Conservation (phyloP, 345 rosid species). For the Aquilaria sinensis region DNA sequence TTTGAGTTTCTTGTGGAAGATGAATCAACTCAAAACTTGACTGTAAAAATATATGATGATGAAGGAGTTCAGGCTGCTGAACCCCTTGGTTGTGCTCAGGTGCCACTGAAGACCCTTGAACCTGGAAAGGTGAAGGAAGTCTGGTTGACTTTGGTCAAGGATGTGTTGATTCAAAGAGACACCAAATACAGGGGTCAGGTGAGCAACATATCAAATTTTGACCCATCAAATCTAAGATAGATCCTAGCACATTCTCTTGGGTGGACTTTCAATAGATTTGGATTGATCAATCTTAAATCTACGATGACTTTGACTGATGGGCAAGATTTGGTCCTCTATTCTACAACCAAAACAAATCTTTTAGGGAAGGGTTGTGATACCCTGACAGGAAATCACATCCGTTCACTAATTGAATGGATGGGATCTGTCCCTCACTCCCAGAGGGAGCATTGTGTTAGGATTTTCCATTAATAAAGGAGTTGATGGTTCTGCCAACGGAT, state of each 20-base stretch:
- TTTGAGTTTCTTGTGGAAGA: slow-evolving; percentile 82
- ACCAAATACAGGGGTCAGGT: slow-evolving; percentile 83
- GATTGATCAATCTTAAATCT: too few species aligned
- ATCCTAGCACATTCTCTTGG: background rate
- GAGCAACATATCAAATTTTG: slow-evolving; percentile 9
- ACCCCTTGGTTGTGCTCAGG: slow-evolving; percentile 66
- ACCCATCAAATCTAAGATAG: background rate
- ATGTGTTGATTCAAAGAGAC: slow-evolving; percentile 79
- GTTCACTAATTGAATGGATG: too few species aligned
- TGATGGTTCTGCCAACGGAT: too few species aligned
- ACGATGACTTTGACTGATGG: too few species aligned
- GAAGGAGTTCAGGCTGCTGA: slow-evolving; percentile 89
- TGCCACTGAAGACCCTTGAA: slow-evolving; percentile 45
- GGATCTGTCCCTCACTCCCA: too few species aligned
- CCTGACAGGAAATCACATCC: too few species aligned
- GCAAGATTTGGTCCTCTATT: too few species aligned
- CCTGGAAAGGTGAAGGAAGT: slow-evolving; percentile 84
- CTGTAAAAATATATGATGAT: slow-evolving; percentile 72
- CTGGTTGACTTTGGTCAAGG: slow-evolving; percentile 83
- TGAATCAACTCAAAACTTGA: slow-evolving; percentile 66
- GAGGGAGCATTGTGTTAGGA: too few species aligned
- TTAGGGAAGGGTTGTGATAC: too few species aligned
- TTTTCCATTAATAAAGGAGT: too few species aligned
- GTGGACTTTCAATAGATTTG: background rate
- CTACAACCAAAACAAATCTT: too few species aligned